Evolutionary conservation across 2,329 filamentous ascomycete genomes (phyloP).

Genomic region (Blumeriella jaapii): DNA sequence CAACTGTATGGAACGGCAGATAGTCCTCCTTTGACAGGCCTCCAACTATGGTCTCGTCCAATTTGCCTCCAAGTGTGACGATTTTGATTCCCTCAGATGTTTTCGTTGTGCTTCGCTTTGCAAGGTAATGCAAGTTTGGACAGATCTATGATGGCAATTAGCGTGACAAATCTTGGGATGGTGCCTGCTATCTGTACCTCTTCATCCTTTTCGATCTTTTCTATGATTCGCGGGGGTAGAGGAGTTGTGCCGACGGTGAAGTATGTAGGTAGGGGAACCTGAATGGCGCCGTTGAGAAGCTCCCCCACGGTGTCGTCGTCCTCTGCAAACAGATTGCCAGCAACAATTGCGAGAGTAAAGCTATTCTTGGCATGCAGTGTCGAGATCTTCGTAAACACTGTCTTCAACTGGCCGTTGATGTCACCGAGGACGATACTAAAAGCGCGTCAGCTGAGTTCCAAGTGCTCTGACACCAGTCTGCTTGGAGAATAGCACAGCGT

Average conservation of each 20-base stretch:
- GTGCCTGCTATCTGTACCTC: constrained; percentile 32
- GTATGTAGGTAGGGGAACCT: constrained; percentile 74
- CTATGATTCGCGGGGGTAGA: constrained; percentile 59
- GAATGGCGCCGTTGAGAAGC: constrained; percentile 61
- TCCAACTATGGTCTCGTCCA: constrained; percentile 48
- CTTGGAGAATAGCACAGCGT: too few relatives aligned
- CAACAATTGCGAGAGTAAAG: constrained; percentile 76
- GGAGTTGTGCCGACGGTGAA: constrained; percentile 68
- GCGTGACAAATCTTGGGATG: constrained; percentile 1
- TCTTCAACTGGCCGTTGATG: constrained; percentile 65
- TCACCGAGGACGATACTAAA: constrained; percentile 56
- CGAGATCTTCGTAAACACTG: constrained; percentile 69
- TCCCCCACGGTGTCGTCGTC: constrained; percentile 47
- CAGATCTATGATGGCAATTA: constrained; percentile 47
- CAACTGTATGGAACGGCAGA: constrained; percentile 64
- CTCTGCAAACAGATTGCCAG: constrained; percentile 70
- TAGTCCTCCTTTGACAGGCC: constrained; percentile 61
- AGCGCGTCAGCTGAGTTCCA: constrained; percentile 14
- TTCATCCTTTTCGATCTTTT: constrained; percentile 62
- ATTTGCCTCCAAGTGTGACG: constrained; percentile 68
- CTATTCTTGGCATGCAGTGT: constrained; percentile 75
- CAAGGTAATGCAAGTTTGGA: constrained; percentile 82
- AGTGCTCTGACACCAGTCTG: too few relatives aligned
- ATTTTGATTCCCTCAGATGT: constrained; percentile 84
- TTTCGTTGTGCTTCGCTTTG: constrained; percentile 76